Base-by-base conservation (phyloP, 192 early-diverging fungal species). In the Rhizophagus sp. region DNA sequence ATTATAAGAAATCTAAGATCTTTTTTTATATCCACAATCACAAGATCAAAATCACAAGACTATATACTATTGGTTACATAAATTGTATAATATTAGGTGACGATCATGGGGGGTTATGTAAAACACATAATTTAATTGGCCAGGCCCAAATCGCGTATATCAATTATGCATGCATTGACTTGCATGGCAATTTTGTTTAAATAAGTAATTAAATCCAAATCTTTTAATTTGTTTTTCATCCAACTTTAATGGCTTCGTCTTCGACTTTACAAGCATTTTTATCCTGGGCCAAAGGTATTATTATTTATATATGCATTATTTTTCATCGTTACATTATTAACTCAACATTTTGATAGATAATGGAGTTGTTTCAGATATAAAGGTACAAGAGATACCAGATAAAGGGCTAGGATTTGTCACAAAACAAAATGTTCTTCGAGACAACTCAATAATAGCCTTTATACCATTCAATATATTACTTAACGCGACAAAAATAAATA, bases 381-480 rank as follows among this genome's bases (percentile, higher is more conserved):
- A 33, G 3, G 75, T 77, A 30, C 39, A 66, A 66, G 24, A 77
- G 12, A 63, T 77, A 24, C 75, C 75, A 19, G 75, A 77, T 47
- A 77, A 77, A 49, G 75, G 75, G 1, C 66, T 65, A 27, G 75
- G 75, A 27, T 27, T 77, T 25, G 44, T 77, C 4, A 66, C 33
- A 24, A 77, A 63, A 49, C 27, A 17, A 13, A 19, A 27, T n/a
- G 34, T 25, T 3, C 3, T 25, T 44, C 63, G 63, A 25, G 75
- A 77, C 41, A 77, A 77, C 34, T 66, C 62, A 44, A 47, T 47
- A 47, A 41, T 66, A 44, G 41, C 36, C 47, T 77, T 27, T 77
- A 63, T 77, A 25, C 75, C 75, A 4, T 66, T n/a, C 19, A 24
- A 9, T 8, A 30, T 77, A 11, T 47, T 66, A 63, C 15, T 77